Percentiles rank a stretch among this genome's conserved stretches.
Evolutionary conservation across 2,329 filamentous ascomycete species (phyloP).

Genomic region (Aspergillus quadricinctus): DNA sequence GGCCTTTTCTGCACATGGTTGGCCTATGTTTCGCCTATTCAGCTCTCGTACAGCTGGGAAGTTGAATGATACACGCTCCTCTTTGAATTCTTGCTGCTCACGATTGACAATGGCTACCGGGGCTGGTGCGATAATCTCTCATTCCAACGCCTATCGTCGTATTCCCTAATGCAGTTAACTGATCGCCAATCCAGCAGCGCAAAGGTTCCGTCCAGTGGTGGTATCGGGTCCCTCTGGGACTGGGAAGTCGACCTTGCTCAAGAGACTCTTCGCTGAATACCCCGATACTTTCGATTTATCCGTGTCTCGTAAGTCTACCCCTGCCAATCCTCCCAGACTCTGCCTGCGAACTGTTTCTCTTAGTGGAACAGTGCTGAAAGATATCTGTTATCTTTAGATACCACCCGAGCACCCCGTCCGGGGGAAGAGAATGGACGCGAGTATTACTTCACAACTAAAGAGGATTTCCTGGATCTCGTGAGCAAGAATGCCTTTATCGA

Average conservation of each 20-base stretch:
- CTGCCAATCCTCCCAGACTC: constrained; percentile 4
- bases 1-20: background rate
- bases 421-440: constrained; percentile 73
- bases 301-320: constrained; percentile 31
- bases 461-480: constrained; percentile 65
- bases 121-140: constrained; percentile 15
- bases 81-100: constrained; percentile 1
- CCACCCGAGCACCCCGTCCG: constrained; percentile 70
- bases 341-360: background rate
- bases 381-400: constrained; percentile 51
- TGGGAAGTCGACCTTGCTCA: constrained; percentile 42
- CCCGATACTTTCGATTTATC: constrained; percentile 42
- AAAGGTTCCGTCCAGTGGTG: constrained; percentile 37
- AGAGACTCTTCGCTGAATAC: constrained; percentile 38
- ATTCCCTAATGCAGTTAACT: background rate
- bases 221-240: constrained; percentile 40
- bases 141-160: background rate
- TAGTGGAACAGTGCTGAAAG: background rate
- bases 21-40: constrained; percentile 18
- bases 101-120: constrained; percentile 21
- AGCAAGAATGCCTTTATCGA: constrained; percentile 74
- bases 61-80: background rate
- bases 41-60: constrained; percentile 7
- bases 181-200: constrained; percentile 13
- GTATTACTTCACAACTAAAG: constrained; percentile 72